These are phyloP conservation scores for Cyclotella distinguenda DNA, from an alignment of 108 stramenopile genomes.

Conservation along the genomic window DNA sequence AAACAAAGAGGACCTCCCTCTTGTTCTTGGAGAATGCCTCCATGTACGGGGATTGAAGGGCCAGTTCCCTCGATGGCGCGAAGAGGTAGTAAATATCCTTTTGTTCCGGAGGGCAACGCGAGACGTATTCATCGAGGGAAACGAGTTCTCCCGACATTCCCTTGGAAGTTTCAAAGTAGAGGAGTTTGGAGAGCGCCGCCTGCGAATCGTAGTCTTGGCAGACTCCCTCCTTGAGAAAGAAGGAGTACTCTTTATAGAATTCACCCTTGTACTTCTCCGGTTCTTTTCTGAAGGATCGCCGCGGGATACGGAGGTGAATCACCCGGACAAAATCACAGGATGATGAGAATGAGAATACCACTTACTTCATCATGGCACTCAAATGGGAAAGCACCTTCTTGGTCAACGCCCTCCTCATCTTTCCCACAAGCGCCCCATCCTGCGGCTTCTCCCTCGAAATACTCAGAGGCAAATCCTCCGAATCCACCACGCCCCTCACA, in stretches of 20 bases:
- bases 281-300: conserved; percentile 91
- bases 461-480: conserved; percentile 96
- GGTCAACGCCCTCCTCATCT: conserved; percentile 88
- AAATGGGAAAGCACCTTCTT: conserved; percentile 85
- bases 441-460: conserved; percentile 98
- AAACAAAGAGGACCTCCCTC: conserved; percentile 92
- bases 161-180: conserved; percentile 93
- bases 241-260: conserved; percentile 92
- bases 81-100: conserved; percentile 97
- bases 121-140: conserved; percentile 95
- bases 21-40: conserved; percentile 92
- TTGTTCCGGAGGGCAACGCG: conserved; percentile 89
- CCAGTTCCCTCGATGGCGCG: conserved; percentile 93
- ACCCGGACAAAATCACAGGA: background rate
- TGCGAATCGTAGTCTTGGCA: conserved; percentile 91
- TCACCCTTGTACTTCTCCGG: conserved; percentile 83
- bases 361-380: conserved; percentile 77
- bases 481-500: conserved; percentile 96
- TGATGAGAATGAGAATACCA: conserved; percentile 1
- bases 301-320: background rate
- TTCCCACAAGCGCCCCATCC: conserved; percentile 90
- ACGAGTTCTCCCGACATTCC: conserved; percentile 72
- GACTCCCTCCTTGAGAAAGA: conserved; percentile 97
- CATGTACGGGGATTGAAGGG: conserved; percentile 93
- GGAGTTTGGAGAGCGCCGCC: conserved; percentile 87